Percentiles rank a stretch among this genome's conserved stretches.
Evolutionary conservation across 2,329 filamentous ascomycete species (phyloP).

Genomic region (Fusarium sp.): DNA sequence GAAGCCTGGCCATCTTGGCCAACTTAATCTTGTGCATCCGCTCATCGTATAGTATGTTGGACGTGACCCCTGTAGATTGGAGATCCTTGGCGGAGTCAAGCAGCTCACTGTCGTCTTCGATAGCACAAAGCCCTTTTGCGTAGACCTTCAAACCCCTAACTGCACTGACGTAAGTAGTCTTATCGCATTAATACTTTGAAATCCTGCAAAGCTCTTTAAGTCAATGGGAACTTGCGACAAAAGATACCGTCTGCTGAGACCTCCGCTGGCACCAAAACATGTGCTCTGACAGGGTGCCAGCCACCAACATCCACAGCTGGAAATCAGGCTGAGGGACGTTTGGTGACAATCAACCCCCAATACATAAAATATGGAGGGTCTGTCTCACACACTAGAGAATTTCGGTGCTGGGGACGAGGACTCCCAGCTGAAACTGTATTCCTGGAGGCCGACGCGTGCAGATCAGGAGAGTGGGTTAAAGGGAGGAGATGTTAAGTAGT

Average conservation of each 20-base stretch:
- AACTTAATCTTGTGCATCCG: not conserved
- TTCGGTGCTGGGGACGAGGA: not conserved
- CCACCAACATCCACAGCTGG: not conserved
- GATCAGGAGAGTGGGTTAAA: not conserved
- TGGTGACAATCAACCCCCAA: not conserved
- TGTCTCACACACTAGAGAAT: not conserved
- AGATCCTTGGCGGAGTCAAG: not conserved
- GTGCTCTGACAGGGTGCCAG: not conserved
- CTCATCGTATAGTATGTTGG: not conserved
- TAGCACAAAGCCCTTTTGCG: not conserved
- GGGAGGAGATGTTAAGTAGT: conserved; percentile 4
- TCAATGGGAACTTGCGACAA: not conserved
- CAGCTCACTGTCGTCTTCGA: not conserved
- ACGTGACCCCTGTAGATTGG: not conserved
- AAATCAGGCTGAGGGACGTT: not conserved
- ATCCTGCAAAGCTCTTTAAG: not conserved
- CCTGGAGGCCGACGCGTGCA: not conserved
- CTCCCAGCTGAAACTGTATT: not conserved
- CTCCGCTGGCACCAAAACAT: not conserved
- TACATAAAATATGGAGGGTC: not conserved
- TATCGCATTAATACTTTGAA: not conserved
- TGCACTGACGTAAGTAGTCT: not conserved
- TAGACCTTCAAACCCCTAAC: not conserved
- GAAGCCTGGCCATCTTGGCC: not conserved
- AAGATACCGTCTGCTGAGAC: not conserved